Conservation (phyloP, 2,329 filamentous ascomycete species). For the Colletotrichum sp. region DNA sequence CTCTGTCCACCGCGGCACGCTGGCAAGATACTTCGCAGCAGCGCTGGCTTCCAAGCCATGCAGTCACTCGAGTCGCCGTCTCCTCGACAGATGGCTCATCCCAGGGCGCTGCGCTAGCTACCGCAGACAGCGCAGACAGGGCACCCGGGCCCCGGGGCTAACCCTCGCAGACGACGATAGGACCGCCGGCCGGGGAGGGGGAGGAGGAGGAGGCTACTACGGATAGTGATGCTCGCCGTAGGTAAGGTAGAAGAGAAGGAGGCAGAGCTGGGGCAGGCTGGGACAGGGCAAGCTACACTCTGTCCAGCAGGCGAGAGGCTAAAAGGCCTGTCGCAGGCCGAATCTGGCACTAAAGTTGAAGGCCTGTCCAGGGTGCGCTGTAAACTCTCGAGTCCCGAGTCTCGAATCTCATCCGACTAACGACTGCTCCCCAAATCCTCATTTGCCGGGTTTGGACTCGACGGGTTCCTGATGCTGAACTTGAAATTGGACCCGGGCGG, state of each 20-base stretch:
- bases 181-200: no score
- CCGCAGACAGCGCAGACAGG: background rate
- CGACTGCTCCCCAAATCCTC: background rate
- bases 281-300: background rate
- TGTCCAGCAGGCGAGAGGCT: background rate
- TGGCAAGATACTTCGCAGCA: background rate
- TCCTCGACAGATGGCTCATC: background rate
- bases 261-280: background rate
- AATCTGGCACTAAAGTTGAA: constrained; percentile 16
- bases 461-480: background rate
- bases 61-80: background rate
- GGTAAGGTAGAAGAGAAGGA: background rate
- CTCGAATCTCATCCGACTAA: background rate
- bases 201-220: background rate
- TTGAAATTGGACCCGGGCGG: constrained; percentile 4
- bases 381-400: background rate
- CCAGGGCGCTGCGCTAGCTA: background rate
- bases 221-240: no score
- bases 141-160: background rate
- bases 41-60: background rate
- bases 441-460: constrained; percentile 4
- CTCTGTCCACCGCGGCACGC: background rate
- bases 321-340: constrained; percentile 5
- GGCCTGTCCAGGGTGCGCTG: background rate
- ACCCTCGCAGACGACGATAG: background rate